Evolutionary conservation across 2,329 filamentous ascomycete species (phyloP).

Genomic region (Penicillium oxalicum): DNA sequence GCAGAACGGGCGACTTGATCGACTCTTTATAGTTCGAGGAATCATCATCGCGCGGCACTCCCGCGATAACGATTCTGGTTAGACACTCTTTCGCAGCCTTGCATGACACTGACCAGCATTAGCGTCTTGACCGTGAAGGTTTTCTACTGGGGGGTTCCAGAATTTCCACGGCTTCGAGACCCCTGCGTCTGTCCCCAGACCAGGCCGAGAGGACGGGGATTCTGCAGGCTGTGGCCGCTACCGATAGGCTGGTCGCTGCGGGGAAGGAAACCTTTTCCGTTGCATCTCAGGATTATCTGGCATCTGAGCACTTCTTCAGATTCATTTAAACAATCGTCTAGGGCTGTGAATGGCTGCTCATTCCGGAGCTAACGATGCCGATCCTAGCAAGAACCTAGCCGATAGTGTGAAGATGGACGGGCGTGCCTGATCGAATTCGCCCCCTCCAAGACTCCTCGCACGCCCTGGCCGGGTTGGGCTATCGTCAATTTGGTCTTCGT

Average conservation of each 20-base stretch:
- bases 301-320: constrained; percentile 2
- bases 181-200: background rate
- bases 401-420: background rate
- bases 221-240: constrained; percentile 6
- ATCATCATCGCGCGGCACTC: background rate
- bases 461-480: background rate
- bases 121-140: background rate
- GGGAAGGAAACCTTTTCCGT: background rate
- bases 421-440: background rate
- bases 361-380: background rate
- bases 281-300: background rate
- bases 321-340: background rate
- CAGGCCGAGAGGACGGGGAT: background rate
- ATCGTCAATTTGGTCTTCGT: background rate
- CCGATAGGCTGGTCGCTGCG: constrained; percentile 1
- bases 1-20: background rate
- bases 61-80: background rate
- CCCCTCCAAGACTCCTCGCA: background rate
- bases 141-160: background rate
- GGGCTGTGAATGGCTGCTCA: background rate
- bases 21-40: background rate
- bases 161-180: background rate
- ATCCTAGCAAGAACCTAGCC: background rate
- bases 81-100: background rate
- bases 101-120: background rate